These are phyloP conservation scores for Ophiocordyceps camponoti-rufipedis DNA, from an alignment of 2,329 filamentous ascomycete species.

Conservation along the genomic window DNA sequence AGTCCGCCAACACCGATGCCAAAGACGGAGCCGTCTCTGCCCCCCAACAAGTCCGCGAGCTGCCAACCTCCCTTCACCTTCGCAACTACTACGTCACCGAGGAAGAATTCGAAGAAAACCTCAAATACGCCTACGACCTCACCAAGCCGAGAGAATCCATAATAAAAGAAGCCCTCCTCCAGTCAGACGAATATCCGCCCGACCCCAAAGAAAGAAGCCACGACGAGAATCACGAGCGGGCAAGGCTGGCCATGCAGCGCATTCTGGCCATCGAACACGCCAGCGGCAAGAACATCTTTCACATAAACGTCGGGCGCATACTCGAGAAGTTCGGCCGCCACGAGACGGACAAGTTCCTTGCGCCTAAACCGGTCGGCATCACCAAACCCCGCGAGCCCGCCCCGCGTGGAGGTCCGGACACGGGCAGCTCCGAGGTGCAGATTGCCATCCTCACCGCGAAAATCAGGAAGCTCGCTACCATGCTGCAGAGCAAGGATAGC, in stretches of 20 bases:
- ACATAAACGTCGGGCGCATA: constrained; percentile 70
- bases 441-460: constrained; percentile 88
- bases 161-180: constrained; percentile 20
- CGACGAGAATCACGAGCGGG: constrained; percentile 26
- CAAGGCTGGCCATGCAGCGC: constrained; percentile 56
- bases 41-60: constrained; percentile 14
- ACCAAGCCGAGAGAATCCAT: constrained; percentile 35
- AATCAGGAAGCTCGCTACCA: constrained; percentile 64
- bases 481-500: constrained; percentile 46
- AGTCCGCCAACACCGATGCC: not conserved
- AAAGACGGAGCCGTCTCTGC: not conserved
- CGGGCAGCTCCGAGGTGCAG: constrained; percentile 93
- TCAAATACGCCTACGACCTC: constrained; percentile 50
- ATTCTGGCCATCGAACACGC: constrained; percentile 65
- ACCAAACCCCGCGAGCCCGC: constrained; percentile 10
- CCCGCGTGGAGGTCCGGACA: constrained; percentile 68
- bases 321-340: constrained; percentile 82
- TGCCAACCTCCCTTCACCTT: constrained; percentile 30
- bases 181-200: constrained; percentile 6
- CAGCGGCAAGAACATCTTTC: constrained; percentile 58
- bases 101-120: constrained; percentile 44
- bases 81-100: constrained; percentile 64
- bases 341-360: constrained; percentile 57
- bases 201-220: constrained; percentile 8
- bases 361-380: constrained; percentile 30